A percentile compares a stretch with the other conserved stretches of the same genome.
phyloP scores from a whole-genome alignment of 1,284 basidiomycete genomes.

The Cryptococcus sp. region DNA sequence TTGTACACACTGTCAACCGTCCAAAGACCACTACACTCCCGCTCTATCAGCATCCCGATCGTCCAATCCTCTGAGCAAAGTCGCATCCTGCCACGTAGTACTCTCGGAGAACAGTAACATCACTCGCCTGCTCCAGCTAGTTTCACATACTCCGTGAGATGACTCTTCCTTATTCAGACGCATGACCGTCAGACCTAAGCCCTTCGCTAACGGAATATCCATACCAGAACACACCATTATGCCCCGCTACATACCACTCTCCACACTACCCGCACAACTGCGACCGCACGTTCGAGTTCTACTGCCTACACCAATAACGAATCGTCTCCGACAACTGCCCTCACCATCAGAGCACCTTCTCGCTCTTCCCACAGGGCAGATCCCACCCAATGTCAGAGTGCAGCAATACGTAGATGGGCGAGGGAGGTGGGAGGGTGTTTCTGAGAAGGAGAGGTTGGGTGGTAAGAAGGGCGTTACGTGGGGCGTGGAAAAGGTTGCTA shows the following conservation, averaged over 20 bases:
- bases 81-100: too few relatives aligned
- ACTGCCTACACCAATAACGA: slow-evolving; percentile 5
- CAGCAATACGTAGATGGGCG: slow-evolving; percentile 24
- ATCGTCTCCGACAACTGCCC: slow-evolving; percentile 12
- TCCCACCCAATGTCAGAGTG: slow-evolving; percentile 24
- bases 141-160: too few relatives aligned
- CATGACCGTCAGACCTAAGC: too few relatives aligned
- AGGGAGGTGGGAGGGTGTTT: slow-evolving; percentile 16
- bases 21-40: too few relatives aligned
- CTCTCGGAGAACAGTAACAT: too few relatives aligned
- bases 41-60: too few relatives aligned
- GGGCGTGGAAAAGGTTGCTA: slow-evolving; percentile 13
- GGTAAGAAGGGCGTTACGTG: slow-evolving; percentile 16
- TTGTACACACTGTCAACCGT: too few relatives aligned
- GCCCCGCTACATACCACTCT: slow-evolving; percentile 26
- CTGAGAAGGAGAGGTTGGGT: slow-evolving; percentile 19
- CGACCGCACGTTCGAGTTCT: slow-evolving; percentile 13
- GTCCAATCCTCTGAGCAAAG: too few relatives aligned
- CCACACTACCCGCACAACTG: slow-evolving; percentile 14
- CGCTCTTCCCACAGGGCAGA: not conserved
- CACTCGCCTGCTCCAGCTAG: too few relatives aligned
- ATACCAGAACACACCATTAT: not conserved
- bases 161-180: too few relatives aligned
- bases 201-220: too few relatives aligned
- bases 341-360: slow-evolving; percentile 19